Evolutionary conservation across 192 early-diverging fungal genomes (phyloP).

Genomic region (Coemansia sp.): DNA sequence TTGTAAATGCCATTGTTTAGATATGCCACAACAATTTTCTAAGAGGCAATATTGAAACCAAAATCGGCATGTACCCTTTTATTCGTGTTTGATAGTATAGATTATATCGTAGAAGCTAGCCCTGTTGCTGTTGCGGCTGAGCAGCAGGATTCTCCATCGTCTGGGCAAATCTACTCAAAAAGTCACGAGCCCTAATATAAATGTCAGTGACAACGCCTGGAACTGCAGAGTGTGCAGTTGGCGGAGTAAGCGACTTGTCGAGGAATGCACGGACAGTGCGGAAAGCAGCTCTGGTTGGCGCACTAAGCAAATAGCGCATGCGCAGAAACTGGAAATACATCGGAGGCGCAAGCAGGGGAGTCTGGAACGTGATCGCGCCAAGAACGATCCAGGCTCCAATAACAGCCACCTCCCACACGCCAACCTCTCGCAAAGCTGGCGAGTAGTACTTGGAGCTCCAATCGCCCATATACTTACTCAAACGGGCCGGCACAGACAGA

Average conservation of each 20-base stretch:
- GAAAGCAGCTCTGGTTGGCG: slow-evolving; percentile 47
- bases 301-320: slow-evolving; percentile 45
- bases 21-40: no score
- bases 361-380: slow-evolving; percentile 47
- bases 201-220: slow-evolving; percentile 35
- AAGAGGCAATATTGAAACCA: no score
- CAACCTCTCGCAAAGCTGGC: slow-evolving; percentile 42
- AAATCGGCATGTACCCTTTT: no score
- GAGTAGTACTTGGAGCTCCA: slow-evolving; percentile 42
- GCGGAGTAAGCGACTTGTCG: slow-evolving; percentile 33
- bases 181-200: slow-evolving; percentile 40
- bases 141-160: slow-evolving; percentile 29
- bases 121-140: slow-evolving; percentile 35
- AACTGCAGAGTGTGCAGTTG: slow-evolving; percentile 14
- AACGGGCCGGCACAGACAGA: slow-evolving; percentile 21
- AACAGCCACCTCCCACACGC: slow-evolving; percentile 46
- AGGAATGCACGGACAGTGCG: slow-evolving; percentile 23
- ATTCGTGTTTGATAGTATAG: background rate
- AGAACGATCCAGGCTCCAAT: slow-evolving; percentile 38
- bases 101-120: slow-evolving; percentile 7
- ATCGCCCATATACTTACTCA: slow-evolving; percentile 38
- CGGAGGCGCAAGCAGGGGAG: slow-evolving; percentile 32
- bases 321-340: slow-evolving; percentile 46
- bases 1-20: no score
- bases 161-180: slow-evolving; percentile 31